Evolutionary conservation across 2,329 filamentous ascomycete species (phyloP), one percentile per base, ranked within the genome.

Genomic region (Fusarium devonianum): DNA sequence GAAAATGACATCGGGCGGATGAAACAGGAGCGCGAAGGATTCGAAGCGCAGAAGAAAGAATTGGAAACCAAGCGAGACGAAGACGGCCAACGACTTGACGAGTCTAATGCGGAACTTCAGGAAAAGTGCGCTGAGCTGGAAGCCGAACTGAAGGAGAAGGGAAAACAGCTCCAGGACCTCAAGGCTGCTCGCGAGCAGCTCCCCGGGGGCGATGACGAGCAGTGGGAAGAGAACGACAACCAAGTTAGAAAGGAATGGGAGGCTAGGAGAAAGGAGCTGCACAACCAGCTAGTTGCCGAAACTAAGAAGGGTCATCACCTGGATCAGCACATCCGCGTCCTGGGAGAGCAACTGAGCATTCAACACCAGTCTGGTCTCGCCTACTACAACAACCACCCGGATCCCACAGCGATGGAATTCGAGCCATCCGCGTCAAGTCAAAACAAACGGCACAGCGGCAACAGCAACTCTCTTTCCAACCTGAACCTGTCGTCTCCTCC

Each of bases 161-260:
- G 73, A 51, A 89, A 87, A 44, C 83, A 87, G 57, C 83, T 93
- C 58, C 90, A 90, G 67, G 81, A 86, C 40, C 78, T 92, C 18
- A 90, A 94, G 67, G 84, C 86, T 49, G 82, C 87, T 57, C 76
- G 85, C 38, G 87, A 87, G 69, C 82, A 80, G 46, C 77, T 84
- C 10, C 80, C 83, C 2, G 85, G 81, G 12, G 81, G 77, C n/a
- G 79, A 85, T 46, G 84, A 85, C 26, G 81, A 84, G 11, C 78
- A 77, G 53, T 80, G 75, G 77, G 75, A 76, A 41, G 75, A 80
- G 41, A 74, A 73, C 43, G 78, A 84, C 39, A 69, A 69, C 35
- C 75, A 79, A 36, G 71, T 84, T 16, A 78, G 79, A 49, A 75
- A 78, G 36, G 78, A 83, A 21, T 87, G 83, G 79, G 79, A 82